Conservation (phyloP, 345 rosid genomes). For the Euphorbia lathyris region DNA sequence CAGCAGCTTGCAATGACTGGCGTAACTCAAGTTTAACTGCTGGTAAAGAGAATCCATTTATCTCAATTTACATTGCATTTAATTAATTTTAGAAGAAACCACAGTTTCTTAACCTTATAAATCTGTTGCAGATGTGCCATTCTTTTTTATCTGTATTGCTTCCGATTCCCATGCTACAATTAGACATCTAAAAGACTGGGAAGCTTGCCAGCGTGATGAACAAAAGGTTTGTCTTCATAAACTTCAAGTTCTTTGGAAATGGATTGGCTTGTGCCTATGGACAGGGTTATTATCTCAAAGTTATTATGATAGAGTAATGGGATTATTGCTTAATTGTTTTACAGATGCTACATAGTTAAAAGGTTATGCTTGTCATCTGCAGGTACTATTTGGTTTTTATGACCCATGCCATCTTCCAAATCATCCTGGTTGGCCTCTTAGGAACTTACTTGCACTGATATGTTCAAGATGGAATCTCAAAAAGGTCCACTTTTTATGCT, state of each 20-base stretch:
- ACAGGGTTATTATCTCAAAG: constrained; percentile 6
- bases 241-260: constrained; percentile 2
- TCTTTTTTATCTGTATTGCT: constrained; percentile 62
- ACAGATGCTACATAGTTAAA: constrained; percentile 12
- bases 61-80: neutral
- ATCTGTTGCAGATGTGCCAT: constrained; percentile 66
- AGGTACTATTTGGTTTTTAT: constrained; percentile 84
- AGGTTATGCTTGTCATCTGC: constrained; percentile 20
- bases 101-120: neutral
- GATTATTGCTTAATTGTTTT: neutral
- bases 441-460: constrained; percentile 79
- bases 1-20: constrained; percentile 82
- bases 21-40: constrained; percentile 63
- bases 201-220: constrained; percentile 55
- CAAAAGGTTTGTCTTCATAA: constrained; percentile 57
- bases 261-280: constrained; percentile 6
- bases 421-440: constrained; percentile 97
- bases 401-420: constrained; percentile 88
- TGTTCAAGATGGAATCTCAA: constrained; percentile 69
- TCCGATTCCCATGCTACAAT: constrained; percentile 54
- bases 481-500: constrained; percentile 67
- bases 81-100: neutral
- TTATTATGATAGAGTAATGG: neutral
- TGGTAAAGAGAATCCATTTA: constrained; percentile 32
- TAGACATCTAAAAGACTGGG: constrained; percentile 68